These are phyloP conservation scores for Backusella circina DNA, from an alignment of 192 early-diverging fungal species.

Conservation along the genomic window DNA sequence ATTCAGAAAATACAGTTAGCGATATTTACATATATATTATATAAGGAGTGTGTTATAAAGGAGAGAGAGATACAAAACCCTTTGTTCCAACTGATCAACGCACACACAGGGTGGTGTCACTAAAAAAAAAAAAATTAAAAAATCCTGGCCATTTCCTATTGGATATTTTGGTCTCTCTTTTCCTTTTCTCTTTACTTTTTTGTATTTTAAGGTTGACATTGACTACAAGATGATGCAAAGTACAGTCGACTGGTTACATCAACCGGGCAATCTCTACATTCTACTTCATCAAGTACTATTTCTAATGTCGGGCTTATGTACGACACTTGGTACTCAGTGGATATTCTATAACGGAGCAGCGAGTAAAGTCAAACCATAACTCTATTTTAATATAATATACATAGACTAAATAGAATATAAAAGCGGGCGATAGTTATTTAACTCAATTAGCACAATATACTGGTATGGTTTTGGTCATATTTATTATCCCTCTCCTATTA, in stretches of 20 bases:
- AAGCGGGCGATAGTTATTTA: slow-evolving; percentile 34
- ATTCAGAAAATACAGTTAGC: not conserved
- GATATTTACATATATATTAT: not conserved
- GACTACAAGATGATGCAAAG: not conserved
- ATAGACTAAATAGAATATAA: not conserved
- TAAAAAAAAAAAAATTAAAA: not conserved
- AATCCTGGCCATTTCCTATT: not conserved
- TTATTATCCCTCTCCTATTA: slow-evolving; percentile 32
- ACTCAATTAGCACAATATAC: slow-evolving; percentile 30
- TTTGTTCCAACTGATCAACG: not conserved
- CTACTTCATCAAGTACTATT: slow-evolving; percentile 43
- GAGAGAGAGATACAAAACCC: not conserved
- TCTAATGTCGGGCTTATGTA: slow-evolving; percentile 46
- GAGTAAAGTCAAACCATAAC: slow-evolving; percentile 34
- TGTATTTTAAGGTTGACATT: not conserved
- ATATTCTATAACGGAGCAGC: slow-evolving; percentile 57
- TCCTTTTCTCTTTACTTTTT: not conserved
- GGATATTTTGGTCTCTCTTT: not conserved
- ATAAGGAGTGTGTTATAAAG: not conserved
- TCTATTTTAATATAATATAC: not conserved
- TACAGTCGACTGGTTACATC: not conserved
- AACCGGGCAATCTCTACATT: slow-evolving; percentile 11
- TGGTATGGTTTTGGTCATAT: slow-evolving; percentile 37
- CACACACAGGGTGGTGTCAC: not conserved
- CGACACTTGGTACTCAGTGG: slow-evolving; percentile 53